Conservation (phyloP, 176 grass and related monocot genomes). For the Juncus effusus region DNA sequence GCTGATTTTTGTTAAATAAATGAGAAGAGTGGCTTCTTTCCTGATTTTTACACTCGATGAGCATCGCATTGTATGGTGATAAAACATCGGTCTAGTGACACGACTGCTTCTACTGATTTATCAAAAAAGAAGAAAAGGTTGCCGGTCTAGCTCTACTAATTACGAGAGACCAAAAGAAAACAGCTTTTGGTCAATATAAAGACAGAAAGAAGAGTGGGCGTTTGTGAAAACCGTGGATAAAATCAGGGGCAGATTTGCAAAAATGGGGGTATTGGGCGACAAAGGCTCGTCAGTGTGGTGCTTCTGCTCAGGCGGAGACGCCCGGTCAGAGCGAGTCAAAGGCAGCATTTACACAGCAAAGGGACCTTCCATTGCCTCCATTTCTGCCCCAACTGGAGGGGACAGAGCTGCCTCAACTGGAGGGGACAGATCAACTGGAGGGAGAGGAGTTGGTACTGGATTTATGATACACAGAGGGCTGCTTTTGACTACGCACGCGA, state of each 20-base stretch:
- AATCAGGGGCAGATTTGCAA: background rate
- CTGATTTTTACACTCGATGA: too few relatives aligned
- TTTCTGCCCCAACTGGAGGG: conserved; percentile 27
- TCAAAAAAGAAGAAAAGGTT: too few relatives aligned
- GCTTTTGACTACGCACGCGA: conserved; percentile 77
- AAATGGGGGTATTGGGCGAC: conserved; percentile 71
- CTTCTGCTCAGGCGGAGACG: conserved; percentile 78
- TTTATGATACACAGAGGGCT: conserved; percentile 81
- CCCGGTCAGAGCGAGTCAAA: conserved; percentile 78
- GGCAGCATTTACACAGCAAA: conserved; percentile 52
- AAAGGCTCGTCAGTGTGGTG: conserved; percentile 52
- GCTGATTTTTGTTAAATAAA: background rate
- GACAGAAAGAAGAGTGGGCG: too few relatives aligned
- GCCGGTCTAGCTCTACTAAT: too few relatives aligned
- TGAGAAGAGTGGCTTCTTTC: too few relatives aligned
- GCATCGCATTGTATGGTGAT: too few relatives aligned
- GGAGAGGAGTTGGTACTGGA: conserved; percentile 51
- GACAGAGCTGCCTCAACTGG: conserved; percentile 6
- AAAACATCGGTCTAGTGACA: too few relatives aligned
- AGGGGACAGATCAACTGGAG: conserved; percentile 18
- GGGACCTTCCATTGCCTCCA: conserved; percentile 59
- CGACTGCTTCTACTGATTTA: too few relatives aligned
- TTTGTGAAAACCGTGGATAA: background rate
- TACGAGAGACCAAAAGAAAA: too few relatives aligned
- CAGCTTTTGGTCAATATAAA: too few relatives aligned